phyloP scores from a whole-genome alignment of 805 yeast genomes.

The Myxozyma melibiosi region DNA sequence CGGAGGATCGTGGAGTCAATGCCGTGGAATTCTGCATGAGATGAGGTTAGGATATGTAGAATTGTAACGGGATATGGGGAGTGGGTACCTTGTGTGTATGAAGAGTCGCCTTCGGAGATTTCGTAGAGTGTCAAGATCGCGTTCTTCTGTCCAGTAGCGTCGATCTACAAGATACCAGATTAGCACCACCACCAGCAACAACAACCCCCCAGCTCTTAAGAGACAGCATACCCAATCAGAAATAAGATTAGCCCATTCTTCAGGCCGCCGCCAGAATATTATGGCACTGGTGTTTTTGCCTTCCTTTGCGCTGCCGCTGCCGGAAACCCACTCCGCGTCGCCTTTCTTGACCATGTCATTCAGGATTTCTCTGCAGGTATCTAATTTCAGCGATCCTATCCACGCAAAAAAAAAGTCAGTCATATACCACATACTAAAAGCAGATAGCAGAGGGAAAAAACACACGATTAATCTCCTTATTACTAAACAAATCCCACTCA shows the following conservation, averaged over 20 bases:
- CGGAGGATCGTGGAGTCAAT: slow-evolving; percentile 61
- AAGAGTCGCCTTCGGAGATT: slow-evolving; percentile 64
- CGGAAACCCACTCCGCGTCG: slow-evolving; percentile 58
- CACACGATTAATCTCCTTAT: slow-evolving; percentile 42
- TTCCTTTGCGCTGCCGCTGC: slow-evolving; percentile 35
- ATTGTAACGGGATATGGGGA: slow-evolving; percentile 48
- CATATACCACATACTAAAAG: slow-evolving; percentile 42
- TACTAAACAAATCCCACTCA: slow-evolving; percentile 40
- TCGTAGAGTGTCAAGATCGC: slow-evolving; percentile 82
- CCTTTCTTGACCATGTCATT: slow-evolving; percentile 56
- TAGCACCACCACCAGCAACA: slow-evolving; percentile 39
- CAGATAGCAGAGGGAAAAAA: neutral
- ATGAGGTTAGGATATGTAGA: neutral
- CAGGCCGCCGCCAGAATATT: slow-evolving; percentile 69
- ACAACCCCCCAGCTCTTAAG: too few relatives aligned
- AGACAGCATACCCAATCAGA: slow-evolving; percentile 54
- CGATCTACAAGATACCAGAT: slow-evolving; percentile 44
- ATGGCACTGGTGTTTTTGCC: slow-evolving; percentile 38
- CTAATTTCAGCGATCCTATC: slow-evolving; percentile 56
- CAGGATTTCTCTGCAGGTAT: slow-evolving; percentile 59
- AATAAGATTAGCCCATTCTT: slow-evolving; percentile 66
- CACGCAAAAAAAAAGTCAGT: too few relatives aligned
- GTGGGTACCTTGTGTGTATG: slow-evolving; percentile 46
- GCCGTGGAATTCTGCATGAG: slow-evolving; percentile 54
- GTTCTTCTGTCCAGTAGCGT: slow-evolving; percentile 74